These are phyloP conservation scores for thale cress (Arabidopsis thaliana) DNA, from an alignment of 345 rosid genomes.

Conservation along the genomic window DNA sequence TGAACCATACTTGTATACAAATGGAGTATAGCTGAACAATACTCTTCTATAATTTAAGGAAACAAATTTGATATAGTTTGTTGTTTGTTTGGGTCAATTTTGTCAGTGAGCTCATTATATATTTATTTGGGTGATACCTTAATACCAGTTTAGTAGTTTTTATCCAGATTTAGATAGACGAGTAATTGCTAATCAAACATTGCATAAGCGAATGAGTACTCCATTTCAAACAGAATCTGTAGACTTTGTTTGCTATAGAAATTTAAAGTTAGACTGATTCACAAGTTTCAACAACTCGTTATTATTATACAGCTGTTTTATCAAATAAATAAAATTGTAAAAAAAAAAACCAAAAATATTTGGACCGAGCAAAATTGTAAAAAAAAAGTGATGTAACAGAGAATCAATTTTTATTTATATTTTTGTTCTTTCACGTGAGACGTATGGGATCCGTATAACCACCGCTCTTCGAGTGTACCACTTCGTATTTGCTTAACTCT, in stretches of 20 bases:
- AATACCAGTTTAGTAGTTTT: background rate
- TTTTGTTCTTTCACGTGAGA: conserved; percentile 24
- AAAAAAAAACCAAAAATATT: background rate
- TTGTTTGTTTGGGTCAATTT: no score
- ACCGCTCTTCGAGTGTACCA: conserved; percentile 38
- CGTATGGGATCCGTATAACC: conserved; percentile 42
- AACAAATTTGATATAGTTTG: no score
- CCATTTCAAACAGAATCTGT: background rate
- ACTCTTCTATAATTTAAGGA: no score
- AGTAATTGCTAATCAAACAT: conserved; percentile 16
- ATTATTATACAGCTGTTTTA: conserved; percentile 15
- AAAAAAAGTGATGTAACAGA: conserved; percentile 27
- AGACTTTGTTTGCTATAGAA: background rate
- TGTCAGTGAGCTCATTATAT: no score
- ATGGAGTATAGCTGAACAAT: no score
- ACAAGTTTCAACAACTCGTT: conserved; percentile 19
- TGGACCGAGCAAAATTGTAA: conserved; percentile 25
- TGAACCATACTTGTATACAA: no score
- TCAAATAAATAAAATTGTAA: background rate
- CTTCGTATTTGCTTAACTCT: conserved; percentile 37
- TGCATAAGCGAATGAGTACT: background rate
- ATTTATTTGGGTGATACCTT: background rate
- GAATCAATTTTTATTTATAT: background rate
- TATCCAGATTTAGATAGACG: background rate
- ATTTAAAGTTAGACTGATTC: conserved; percentile 16